Evolutionary conservation across 805 yeast genomes (phyloP).

Genomic region (Phaffomyces antillensis): DNA sequence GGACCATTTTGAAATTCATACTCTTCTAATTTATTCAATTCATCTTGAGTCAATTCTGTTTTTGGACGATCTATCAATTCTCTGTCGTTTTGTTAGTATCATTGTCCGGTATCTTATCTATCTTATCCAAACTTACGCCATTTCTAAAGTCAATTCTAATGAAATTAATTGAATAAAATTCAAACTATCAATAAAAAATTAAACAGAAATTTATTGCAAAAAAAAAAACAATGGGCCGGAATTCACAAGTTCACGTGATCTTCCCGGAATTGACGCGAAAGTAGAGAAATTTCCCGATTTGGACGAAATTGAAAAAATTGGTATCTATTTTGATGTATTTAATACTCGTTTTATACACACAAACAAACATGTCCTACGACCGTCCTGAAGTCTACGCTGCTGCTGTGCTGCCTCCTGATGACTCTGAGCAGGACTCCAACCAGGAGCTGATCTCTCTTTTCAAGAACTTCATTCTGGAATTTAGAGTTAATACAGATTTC

Average conservation of each 20-base stretch:
- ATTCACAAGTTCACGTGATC: too few species aligned
- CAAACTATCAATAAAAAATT: too few species aligned
- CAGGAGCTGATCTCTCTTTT: conserved; percentile 72
- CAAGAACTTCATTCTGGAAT: conserved; percentile 75
- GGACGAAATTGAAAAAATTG: neutral
- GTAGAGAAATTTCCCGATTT: too few species aligned
- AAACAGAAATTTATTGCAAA: too few species aligned
- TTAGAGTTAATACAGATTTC: conserved; percentile 74
- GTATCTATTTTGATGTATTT: too few species aligned
- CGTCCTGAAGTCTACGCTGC: conserved; percentile 62
- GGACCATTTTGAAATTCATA: conserved; percentile 91
- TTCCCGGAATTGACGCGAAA: too few species aligned
- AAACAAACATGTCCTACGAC: conserved; percentile 19
- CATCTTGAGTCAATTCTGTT: conserved; percentile 72
- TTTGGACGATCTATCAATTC: conserved; percentile 69
- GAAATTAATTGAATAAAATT: too few species aligned
- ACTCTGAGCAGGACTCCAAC: conserved; percentile 53
- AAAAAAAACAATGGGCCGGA: too few species aligned
- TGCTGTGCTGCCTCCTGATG: conserved; percentile 81
- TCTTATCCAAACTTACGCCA: conserved; percentile 16
- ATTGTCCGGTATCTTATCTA: neutral
- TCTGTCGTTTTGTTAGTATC: conserved; percentile 26
- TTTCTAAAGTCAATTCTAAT: neutral
- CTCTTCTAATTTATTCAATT: conserved; percentile 77
- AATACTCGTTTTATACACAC: neutral